Percentiles rank a stretch among this genome's conserved stretches.
Conservation (phyloP, 176 grass and related monocot genomes). For the Elymus sibiricus region DNA sequence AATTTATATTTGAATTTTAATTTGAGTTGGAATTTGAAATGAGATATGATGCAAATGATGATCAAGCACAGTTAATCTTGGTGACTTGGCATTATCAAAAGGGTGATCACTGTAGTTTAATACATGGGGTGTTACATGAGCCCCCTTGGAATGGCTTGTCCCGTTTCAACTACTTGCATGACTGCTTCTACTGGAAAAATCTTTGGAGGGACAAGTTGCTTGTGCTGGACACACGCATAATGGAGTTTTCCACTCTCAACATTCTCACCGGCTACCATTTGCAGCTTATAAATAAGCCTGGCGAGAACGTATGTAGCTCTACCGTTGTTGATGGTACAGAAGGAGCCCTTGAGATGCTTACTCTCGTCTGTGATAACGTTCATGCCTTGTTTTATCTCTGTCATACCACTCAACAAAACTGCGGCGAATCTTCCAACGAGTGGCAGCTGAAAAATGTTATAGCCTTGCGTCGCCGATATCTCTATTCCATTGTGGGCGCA, state of each 20-base stretch:
- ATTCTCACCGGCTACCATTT: not conserved
- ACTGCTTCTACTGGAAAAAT: slow-evolving; percentile 22
- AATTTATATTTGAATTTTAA: too few species aligned
- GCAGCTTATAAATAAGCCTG: not conserved
- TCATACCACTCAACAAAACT: not conserved
- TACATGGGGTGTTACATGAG: too few species aligned
- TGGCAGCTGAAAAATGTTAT: not conserved
- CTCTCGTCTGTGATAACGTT: not conserved
- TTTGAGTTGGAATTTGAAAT: too few species aligned
- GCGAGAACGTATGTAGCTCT: not conserved
- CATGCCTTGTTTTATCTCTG: not conserved
- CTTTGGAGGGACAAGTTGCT: not conserved
- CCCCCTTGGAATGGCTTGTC: not conserved
- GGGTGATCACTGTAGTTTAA: too few species aligned
- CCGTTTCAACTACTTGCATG: not conserved
- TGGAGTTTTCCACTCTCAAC: slow-evolving; percentile 15
- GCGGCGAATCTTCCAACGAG: not conserved
- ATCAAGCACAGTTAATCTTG: too few species aligned
- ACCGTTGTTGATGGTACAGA: not conserved
- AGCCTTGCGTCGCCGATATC: not conserved
- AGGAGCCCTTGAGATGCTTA: not conserved
- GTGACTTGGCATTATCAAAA: too few species aligned
- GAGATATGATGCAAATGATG: too few species aligned
- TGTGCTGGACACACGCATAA: not conserved
- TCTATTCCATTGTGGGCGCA: not conserved